phyloP scores from a whole-genome alignment of 1,284 basidiomycete species.

The Marasmius tenuissimus region DNA sequence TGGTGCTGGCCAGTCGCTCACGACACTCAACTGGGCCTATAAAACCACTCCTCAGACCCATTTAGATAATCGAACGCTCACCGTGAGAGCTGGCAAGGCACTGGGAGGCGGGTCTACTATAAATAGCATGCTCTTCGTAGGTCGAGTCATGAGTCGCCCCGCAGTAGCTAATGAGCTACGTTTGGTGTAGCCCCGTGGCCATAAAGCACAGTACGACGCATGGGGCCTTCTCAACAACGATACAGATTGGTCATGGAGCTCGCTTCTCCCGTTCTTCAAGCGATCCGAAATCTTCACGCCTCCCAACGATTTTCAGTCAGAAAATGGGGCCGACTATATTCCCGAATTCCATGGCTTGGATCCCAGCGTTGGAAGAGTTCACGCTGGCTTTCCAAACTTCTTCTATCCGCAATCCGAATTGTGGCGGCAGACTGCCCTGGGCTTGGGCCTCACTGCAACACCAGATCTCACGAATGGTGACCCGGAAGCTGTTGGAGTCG shows the following conservation, averaged over 20 bases:
- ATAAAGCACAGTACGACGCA: constrained; percentile 27
- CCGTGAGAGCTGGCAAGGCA: constrained; percentile 27
- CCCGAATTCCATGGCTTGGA: constrained; percentile 22
- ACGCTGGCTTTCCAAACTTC: constrained; percentile 31
- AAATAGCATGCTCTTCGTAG: constrained; percentile 31
- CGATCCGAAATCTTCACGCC: constrained; percentile 28
- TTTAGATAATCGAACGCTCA: constrained; percentile 20
- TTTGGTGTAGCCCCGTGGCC: constrained; percentile 23
- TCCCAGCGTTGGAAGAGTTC: constrained; percentile 20
- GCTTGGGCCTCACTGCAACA: constrained; percentile 19
- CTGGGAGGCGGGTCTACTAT: constrained; percentile 30
- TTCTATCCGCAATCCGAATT: constrained; percentile 26
- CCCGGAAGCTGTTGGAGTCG: constrained; percentile 26
- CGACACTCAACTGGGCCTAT: constrained; percentile 29
- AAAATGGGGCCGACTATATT: constrained; percentile 22
- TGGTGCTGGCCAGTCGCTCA: constrained; percentile 25
- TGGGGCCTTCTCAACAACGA: constrained; percentile 29
- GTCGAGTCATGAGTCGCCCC: constrained; percentile 1
- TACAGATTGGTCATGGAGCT: constrained; percentile 27
- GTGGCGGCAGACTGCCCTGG: constrained; percentile 23
- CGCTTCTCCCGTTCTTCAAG: constrained; percentile 28
- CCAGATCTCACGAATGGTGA: constrained; percentile 25
- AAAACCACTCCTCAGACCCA: constrained; percentile 24
- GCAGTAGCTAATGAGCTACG: background rate
- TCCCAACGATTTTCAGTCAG: constrained; percentile 25